Percentiles rank a stretch among this genome's conserved stretches.
Evolutionary conservation across 768 basidiomycete species (phyloP).

Genomic region (Mycena sanguinolenta): DNA sequence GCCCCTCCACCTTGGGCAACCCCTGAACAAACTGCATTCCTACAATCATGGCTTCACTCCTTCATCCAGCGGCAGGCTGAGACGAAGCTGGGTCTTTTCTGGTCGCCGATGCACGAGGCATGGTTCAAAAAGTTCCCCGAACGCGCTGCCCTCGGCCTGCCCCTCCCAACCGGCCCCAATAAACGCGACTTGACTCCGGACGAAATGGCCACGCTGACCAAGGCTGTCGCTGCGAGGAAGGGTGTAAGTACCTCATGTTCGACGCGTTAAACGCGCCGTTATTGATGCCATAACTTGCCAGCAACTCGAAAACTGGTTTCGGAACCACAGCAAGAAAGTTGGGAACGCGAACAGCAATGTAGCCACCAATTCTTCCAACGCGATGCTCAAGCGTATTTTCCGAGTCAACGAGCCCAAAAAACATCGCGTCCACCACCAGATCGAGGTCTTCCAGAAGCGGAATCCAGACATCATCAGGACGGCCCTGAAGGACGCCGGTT

Average conservation of each 20-base stretch:
- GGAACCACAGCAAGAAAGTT: conserved; percentile 1
- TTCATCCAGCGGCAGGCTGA: conserved; percentile 14
- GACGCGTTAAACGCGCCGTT: not conserved
- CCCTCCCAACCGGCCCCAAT: not conserved
- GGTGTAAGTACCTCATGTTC: not conserved
- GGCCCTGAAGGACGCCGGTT: not conserved
- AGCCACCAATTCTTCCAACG: too few relatives aligned
- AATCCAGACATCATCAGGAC: not conserved
- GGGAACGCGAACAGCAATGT: not conserved
- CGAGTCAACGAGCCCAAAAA: not conserved
- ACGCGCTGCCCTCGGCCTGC: not conserved
- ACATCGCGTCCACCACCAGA: not conserved
- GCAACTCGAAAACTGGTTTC: conserved; percentile 19
- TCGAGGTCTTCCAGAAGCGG: conserved; percentile 14
- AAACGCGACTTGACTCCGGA: not conserved
- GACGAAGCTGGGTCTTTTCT: conserved; percentile 9
- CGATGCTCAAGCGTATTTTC: not conserved
- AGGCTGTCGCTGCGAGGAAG: not conserved
- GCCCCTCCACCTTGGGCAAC: not conserved
- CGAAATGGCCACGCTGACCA: not conserved
- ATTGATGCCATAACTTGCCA: not conserved
- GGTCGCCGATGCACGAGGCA: not conserved
- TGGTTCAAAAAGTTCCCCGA: not conserved
- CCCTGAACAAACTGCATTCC: not conserved
- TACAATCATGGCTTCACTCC: not conserved